These are phyloP conservation scores for Mycena floridula DNA, from an alignment of 768 basidiomycete species.

Conservation along the genomic window DNA sequence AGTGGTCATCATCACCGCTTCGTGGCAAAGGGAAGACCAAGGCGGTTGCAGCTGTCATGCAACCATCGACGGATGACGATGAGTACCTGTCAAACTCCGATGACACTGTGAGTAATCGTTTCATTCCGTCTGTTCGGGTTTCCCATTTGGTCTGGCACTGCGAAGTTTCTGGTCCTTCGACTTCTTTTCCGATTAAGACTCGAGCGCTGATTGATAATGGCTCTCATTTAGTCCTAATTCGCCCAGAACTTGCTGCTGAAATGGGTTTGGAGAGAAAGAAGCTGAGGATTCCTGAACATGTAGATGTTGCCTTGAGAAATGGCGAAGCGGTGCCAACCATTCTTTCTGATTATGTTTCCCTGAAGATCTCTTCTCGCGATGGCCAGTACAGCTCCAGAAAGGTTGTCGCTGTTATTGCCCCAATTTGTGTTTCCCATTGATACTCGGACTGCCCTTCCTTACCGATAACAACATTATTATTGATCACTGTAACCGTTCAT, in stretches of 20 bases:
- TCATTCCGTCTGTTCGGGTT: too few relatives aligned
- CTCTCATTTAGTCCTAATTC: neutral
- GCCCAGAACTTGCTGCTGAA: neutral
- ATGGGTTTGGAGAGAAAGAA: neutral
- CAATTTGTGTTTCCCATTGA: constrained; percentile 11
- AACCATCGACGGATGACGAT: too few relatives aligned
- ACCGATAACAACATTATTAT: constrained; percentile 16
- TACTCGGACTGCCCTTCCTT: constrained; percentile 19
- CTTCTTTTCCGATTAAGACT: neutral
- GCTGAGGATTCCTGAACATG: neutral
- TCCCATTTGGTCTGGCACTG: neutral
- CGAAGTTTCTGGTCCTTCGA: neutral
- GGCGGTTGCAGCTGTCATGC: too few relatives aligned
- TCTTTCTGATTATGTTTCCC: neutral
- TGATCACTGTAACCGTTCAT: constrained; percentile 13
- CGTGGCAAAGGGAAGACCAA: too few relatives aligned
- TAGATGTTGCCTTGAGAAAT: neutral
- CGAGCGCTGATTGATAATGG: neutral
- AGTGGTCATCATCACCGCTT: too few relatives aligned
- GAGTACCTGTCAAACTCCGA: too few relatives aligned
- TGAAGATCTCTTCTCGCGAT: neutral
- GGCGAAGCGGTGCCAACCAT: neutral
- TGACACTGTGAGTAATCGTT: too few relatives aligned
- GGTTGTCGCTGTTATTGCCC: constrained; percentile 8
- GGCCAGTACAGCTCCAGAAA: neutral